Base-by-base conservation (phyloP, 2,329 filamentous ascomycete species). In the Cadophora malorum region DNA sequence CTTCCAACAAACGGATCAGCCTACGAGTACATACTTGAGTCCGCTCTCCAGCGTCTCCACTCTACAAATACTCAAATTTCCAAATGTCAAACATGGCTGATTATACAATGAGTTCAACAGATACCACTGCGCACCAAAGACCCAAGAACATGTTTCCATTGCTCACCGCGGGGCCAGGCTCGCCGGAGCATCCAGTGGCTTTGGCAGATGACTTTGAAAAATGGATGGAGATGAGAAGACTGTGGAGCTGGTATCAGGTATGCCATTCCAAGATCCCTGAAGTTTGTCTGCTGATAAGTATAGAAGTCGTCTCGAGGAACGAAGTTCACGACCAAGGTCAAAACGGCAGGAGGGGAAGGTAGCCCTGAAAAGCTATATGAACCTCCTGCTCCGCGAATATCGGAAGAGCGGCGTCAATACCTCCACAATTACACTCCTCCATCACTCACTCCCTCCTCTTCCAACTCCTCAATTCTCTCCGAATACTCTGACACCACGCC, bases 201-300 rank as follows among this genome's bases (percentile, higher is more conserved):
- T 58, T 63, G 49, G 70, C 45, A 35, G 63, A 61, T 41, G 67
- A 70, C 38, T 72, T 66, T 4, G 58, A 69, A 14, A 61, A 60
- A 38, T 65, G 67, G 56, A 70, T 66, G 52, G 62, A 56, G 35
- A 50, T 16, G 1, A 38, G 56, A 38, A 62, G 21, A 9, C 38
- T 64, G 19, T 69, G 65, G 45, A 60, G 23, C 1, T 66, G 65
- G 23, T 68, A 62, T 6, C 52, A 50, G 28, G 58, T 49, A 55
- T 28, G 49, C 14, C 19, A 10, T 12, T 28, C 6, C 7, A 45
- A 35, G 10, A 12, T 33, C 4, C 12, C 9, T 31, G 4, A 5
- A 25, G 12, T 16, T 6, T 45, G 21, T 21, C 21, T 59, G 21
- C 33, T 45, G 45, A 59, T 2, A 19, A 23, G n/a, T 23, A n/a